These are phyloP conservation scores for Calonectria multiphialidica DNA, from an alignment of 2,329 filamentous ascomycete genomes.

Conservation along the genomic window DNA sequence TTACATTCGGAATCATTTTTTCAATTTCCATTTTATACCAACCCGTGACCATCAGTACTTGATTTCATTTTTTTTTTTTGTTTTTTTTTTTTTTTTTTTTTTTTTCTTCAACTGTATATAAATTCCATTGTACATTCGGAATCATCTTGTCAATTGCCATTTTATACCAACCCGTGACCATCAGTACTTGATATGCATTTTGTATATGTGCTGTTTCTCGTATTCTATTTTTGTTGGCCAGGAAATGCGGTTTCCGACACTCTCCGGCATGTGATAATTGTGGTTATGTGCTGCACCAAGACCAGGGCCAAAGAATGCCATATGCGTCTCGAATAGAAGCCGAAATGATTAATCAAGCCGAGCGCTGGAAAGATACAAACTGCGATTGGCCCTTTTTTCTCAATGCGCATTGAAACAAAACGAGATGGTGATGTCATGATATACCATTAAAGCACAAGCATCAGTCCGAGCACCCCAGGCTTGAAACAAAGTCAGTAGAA, in stretches of 20 bases:
- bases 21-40: background rate
- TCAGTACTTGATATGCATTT: background rate
- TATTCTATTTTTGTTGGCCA: no score
- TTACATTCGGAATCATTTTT: background rate
- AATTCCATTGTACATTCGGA: background rate
- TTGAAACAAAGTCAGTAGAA: background rate
- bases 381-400: background rate
- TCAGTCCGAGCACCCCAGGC: background rate
- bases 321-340: background rate
- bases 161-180: background rate
- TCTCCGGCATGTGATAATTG: background rate
- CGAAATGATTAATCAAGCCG: background rate
- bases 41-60: background rate
- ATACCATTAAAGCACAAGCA: background rate
- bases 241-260: background rate
- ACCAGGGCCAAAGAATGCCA: background rate
- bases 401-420: conserved; percentile 5
- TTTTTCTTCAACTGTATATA: background rate
- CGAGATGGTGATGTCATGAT: background rate
- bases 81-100: no score
- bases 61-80: no score
- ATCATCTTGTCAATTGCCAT: background rate
- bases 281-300: background rate
- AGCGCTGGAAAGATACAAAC: background rate
- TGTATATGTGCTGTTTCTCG: no score